Evolutionary conservation across 108 stramenopile species (phyloP), one percentile per base, ranked within the genome.

Genomic region (Nitzschia inconspicua): DNA sequence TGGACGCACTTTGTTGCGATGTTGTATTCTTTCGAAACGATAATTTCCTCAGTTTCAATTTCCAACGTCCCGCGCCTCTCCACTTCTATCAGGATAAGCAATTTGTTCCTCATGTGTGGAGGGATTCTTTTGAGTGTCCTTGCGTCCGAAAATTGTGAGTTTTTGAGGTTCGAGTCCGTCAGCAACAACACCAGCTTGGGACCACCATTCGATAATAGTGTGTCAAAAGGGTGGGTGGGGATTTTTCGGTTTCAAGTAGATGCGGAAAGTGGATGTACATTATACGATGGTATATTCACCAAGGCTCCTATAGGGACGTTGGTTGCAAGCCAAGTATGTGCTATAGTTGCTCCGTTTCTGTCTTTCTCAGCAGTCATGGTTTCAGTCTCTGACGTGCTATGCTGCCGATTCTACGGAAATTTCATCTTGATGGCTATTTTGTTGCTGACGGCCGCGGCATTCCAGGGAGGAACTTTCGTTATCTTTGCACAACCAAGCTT

Each of bases 381-480:
- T 13, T 60, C 44, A 19, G 14, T 30, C 36, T 4, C 63, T 3
- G 70, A 63, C 25, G 48, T 54, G 1, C 47, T 32, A 8, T 54
- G 39, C 31, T 54, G 57, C 24, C 51, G 50, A n/a, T 65, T 64
- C 32, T 5, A 47, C 14, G 42, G 59, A 19, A 60, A 51, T 41
- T 73, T 73, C 24, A 29, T 72, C 9, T 7, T 58, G 13, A 1
- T 56, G n/a, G 50, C 53, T 40, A 36, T 30, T 6, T 28, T 72
- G 3, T 64, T 58, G 22, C 26, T 72, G 48, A 28, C 31, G 0
- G 62, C 70, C 8, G 50, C 44, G 30, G 51, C 27, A 0, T 8
- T 72, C 0, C 70, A 72, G 35, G 55, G 51, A 19, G 62, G 70
- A 11, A 64, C 63, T 4, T 72, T 72, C 28, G 51, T 20, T n/a